Evolutionary conservation across 2,329 filamentous ascomycete genomes (phyloP), one percentile per base, ranked within the genome.

Genomic region (Fusarium camptoceras): DNA sequence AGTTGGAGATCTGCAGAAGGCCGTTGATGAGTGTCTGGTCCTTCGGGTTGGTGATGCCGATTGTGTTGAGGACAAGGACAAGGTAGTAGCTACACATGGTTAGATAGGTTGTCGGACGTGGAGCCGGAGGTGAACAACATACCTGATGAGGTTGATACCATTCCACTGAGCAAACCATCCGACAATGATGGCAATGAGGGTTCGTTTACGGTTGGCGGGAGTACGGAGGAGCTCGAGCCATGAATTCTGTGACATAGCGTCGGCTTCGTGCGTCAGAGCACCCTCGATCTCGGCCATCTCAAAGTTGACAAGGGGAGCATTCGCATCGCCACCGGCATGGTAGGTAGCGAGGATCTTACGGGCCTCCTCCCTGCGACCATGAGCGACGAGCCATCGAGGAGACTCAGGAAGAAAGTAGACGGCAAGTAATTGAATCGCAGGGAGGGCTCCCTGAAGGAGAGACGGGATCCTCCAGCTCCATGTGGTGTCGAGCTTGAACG

Each of bases 241-340:
- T 64, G 62, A 82, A 77, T 62, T 82, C 73, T 41, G 80, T 61
- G 66, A 82, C 78, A 74, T 73, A 43, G 62, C 56, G 74, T 72
- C 72, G 12, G 76, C 70, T 77, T 77, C 48, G 70, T 75, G 56
- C 20, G 78, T 74, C 46, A 83, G 42, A 37, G 78, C 75, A 25
- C 77, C 65, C 22, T 78, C 68, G 70, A 84, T 84, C 56, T 84
- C 81, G 14, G 77, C 77, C 74, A 83, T 78, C 61, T 84, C 79
- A 8, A 83, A 76, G 1, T 73, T 64, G 0, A 84, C 82, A 4
- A 85, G 77, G 2, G 81, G 79, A 15, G 83, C 78, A 16, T 76
- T 62, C 0, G 72, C 62, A 46, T 84, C 80, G 3, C 81, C 81
- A 20, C 83, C 83, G 1, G 81, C 78, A 42, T 84, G 83, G 43